A percentile compares a stretch with the other conserved stretches of the same genome.
phyloP scores from a whole-genome alignment of 257 asterid genomes.

The Plantago ovata region DNA sequence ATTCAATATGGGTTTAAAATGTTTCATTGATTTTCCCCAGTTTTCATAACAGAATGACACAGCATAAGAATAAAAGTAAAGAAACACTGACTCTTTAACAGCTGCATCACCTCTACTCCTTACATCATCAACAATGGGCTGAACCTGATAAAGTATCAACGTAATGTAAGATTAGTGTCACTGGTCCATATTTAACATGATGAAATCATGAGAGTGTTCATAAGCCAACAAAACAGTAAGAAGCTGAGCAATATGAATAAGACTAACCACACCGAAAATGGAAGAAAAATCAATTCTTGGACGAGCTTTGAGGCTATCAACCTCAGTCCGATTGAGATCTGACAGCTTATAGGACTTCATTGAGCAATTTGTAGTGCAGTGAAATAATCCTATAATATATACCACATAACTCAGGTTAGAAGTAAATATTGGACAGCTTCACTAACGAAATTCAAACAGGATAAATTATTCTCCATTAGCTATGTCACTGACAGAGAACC shows the following conservation, averaged over 20 bases:
- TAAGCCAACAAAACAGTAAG: conserved; percentile 2
- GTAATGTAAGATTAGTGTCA: conserved; percentile 3
- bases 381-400: conserved; percentile 40
- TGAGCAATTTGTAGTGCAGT: conserved; percentile 45
- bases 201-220: not conserved
- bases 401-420: conserved; percentile 16
- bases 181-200: not conserved
- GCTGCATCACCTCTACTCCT: conserved; percentile 87
- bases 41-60: conserved; percentile 17
- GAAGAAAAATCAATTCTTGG: conserved; percentile 89
- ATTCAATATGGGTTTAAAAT: conserved; percentile 4
- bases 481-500: not conserved
- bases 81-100: conserved; percentile 79
- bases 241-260: conserved; percentile 14
- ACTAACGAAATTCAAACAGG: conserved; percentile 4
- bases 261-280: conserved; percentile 70
- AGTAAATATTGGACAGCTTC: conserved; percentile 1
- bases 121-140: conserved; percentile 89
- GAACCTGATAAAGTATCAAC: conserved; percentile 52
- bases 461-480: not conserved
- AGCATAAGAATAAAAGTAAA: conserved; percentile 22
- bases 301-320: conserved; percentile 77
- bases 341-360: conserved; percentile 88
- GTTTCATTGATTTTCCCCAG: conserved; percentile 2
- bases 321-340: conserved; percentile 69